phyloP scores from a whole-genome alignment of 2,329 filamentous ascomycete species.

The Diaporthe helianthi region DNA sequence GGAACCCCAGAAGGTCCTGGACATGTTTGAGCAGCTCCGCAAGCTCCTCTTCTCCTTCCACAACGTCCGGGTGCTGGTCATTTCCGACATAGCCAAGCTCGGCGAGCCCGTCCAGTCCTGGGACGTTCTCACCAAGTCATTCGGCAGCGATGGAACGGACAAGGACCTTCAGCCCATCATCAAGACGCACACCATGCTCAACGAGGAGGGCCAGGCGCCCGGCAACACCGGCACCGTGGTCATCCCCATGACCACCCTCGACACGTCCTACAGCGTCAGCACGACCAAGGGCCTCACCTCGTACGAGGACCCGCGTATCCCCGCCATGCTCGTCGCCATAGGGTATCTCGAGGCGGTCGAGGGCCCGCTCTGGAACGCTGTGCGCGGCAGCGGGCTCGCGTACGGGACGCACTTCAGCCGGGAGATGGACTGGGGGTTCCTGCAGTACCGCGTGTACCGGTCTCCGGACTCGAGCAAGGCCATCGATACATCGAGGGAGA shows the following conservation, averaged over 20 bases:
- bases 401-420: constrained; percentile 85
- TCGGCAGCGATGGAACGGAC: constrained; percentile 48
- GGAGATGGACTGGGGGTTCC: constrained; percentile 77
- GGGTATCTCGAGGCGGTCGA: constrained; percentile 93
- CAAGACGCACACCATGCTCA: constrained; percentile 74
- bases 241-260: constrained; percentile 89
- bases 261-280: constrained; percentile 87
- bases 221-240: constrained; percentile 78
- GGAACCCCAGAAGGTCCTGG: constrained; percentile 77
- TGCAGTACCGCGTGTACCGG: constrained; percentile 88
- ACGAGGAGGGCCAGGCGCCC: constrained; percentile 74
- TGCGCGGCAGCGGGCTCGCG: constrained; percentile 90
- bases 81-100: constrained; percentile 79
- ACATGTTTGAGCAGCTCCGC: constrained; percentile 79
- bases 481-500: constrained; percentile 76
- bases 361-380: constrained; percentile 91
- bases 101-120: constrained; percentile 79
- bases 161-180: constrained; percentile 73
- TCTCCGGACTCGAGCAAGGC: constrained; percentile 90
- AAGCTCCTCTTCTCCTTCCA: constrained; percentile 78
- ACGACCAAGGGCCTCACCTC: constrained; percentile 77
- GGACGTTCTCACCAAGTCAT: constrained; percentile 65
- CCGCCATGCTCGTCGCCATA: constrained; percentile 85
- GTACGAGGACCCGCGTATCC: constrained; percentile 78
- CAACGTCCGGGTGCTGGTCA: constrained; percentile 86